These are phyloP conservation scores for Odontarrhena argentea DNA, from an alignment of 345 rosid species.

Conservation along the genomic window DNA sequence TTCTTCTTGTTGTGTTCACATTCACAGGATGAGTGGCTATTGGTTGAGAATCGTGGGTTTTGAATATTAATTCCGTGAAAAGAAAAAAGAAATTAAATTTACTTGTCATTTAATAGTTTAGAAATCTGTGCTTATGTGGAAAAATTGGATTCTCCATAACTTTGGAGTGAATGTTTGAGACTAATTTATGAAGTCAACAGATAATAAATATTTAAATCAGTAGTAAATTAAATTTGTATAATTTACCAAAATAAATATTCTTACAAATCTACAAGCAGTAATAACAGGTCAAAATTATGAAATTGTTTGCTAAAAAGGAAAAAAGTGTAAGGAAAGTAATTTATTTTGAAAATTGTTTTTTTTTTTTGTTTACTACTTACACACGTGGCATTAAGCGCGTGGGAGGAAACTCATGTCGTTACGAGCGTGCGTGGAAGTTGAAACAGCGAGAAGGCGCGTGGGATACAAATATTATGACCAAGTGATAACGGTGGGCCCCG, in stretches of 20 bases:
- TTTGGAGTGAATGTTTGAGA: not conserved
- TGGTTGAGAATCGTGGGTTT: constrained; percentile 40
- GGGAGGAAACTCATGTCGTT: not conserved
- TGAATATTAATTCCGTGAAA: constrained; percentile 3
- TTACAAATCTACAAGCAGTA: constrained; percentile 27
- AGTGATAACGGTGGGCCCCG: constrained; percentile 23
- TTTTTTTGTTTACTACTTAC: too few relatives aligned
- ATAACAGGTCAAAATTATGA: not conserved
- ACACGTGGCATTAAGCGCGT: not conserved
- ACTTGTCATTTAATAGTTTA: not conserved
- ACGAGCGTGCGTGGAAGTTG: constrained; percentile 1
- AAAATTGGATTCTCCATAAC: constrained; percentile 14
- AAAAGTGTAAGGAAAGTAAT: too few relatives aligned
- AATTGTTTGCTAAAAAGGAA: not conserved
- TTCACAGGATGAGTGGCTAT: constrained; percentile 16
- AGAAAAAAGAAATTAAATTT: not conserved
- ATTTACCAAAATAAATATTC: constrained; percentile 3
- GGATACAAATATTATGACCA: not conserved
- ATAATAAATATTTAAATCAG: not conserved
- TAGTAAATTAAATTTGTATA: not conserved
- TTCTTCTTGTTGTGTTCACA: constrained; percentile 34
- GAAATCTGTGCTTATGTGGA: constrained; percentile 17
- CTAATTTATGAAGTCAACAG: constrained; percentile 18
- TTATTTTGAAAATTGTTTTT: too few relatives aligned
- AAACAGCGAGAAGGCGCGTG: constrained; percentile 25